These are phyloP conservation scores for Aspergillus spinulosporus DNA, from an alignment of 2,329 filamentous ascomycete genomes.

Conservation along the genomic window DNA sequence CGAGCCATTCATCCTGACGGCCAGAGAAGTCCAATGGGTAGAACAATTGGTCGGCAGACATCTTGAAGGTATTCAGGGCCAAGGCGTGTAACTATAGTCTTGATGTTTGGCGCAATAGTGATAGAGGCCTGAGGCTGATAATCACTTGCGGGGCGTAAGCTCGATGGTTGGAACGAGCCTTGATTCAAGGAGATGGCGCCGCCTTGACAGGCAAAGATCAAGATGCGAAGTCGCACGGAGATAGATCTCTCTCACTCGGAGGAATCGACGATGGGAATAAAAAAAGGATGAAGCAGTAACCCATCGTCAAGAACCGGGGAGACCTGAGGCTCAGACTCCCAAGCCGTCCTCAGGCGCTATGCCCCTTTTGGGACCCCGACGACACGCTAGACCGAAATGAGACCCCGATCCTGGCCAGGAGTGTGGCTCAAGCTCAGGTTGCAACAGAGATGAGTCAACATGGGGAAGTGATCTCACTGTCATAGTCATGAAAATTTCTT, in stretches of 20 bases:
- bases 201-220: not conserved
- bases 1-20: constrained; percentile 32
- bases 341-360: constrained; percentile 10
- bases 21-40: constrained; percentile 23
- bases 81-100: constrained; percentile 2
- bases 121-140: constrained; percentile 22
- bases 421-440: constrained; percentile 1
- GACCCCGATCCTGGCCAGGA: constrained; percentile 24
- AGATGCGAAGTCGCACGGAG: not conserved
- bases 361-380: constrained; percentile 33
- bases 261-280: constrained; percentile 6
- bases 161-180: not conserved
- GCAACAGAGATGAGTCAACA: constrained; percentile 1
- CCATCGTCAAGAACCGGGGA: not conserved
- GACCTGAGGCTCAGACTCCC: constrained; percentile 6
- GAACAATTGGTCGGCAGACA: constrained; percentile 33
- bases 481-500: not conserved
- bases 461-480: not conserved
- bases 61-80: constrained; percentile 15
- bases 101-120: constrained; percentile 1
- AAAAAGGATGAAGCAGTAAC: constrained; percentile 2
- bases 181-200: constrained; percentile 7
- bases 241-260: constrained; percentile 4
- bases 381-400: constrained; percentile 27
- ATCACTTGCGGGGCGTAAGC: constrained; percentile 1